These are phyloP conservation scores for Pleurotus salmoneostramineus DNA, from an alignment of 768 basidiomycete species.

Conservation along the genomic window DNA sequence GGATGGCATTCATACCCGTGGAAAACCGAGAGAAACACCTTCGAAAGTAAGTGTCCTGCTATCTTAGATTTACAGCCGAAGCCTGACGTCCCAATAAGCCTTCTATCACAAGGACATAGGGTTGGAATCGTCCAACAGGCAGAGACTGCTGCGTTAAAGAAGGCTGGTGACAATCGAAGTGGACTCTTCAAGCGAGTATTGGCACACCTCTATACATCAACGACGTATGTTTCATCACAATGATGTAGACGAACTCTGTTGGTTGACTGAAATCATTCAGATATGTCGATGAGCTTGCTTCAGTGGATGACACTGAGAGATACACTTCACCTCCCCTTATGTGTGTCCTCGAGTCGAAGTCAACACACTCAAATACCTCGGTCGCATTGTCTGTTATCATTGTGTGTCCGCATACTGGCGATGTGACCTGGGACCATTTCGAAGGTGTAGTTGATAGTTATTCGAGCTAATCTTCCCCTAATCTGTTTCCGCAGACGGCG, in stretches of 20 bases:
- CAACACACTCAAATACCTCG: conserved; percentile 13
- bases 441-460: conserved; percentile 46
- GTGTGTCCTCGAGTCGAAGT: conserved; percentile 65
- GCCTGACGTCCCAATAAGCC: conserved; percentile 33
- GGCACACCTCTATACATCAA: conserved; percentile 78
- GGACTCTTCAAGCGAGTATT: conserved; percentile 71
- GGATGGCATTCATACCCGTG: conserved; percentile 70
- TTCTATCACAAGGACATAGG: conserved; percentile 75
- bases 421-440: conserved; percentile 92
- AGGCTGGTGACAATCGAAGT: conserved; percentile 70
- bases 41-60: too few species aligned
- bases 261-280: conserved; percentile 30
- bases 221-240: conserved; percentile 57
- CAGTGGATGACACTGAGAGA: conserved; percentile 57
- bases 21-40: conserved; percentile 68
- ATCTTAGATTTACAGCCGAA: too few species aligned
- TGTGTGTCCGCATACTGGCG: conserved; percentile 85
- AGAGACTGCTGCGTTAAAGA: conserved; percentile 89
- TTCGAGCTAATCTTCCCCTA: not conserved
- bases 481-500: conserved; percentile 46
- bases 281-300: conserved; percentile 78
- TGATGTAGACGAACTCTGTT: conserved; percentile 5
- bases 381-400: conserved; percentile 69
- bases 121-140: conserved; percentile 82
- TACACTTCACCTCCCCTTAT: conserved; percentile 62